Evolutionary conservation across 176 grass and related monocot genomes (phyloP).

Genomic region (Aechmea fasciata): DNA sequence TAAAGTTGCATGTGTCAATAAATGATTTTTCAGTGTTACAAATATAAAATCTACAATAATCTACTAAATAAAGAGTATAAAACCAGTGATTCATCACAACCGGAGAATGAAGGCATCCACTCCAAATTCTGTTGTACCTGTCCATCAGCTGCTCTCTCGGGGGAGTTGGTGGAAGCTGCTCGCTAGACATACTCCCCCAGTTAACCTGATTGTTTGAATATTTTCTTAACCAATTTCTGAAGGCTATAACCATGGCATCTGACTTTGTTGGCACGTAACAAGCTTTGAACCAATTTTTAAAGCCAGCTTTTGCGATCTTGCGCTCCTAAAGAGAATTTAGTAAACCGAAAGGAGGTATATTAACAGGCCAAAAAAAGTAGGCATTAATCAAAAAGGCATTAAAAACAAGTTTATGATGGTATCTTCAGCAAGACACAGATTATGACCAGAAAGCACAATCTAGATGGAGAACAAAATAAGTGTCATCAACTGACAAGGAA

Average conservation of each 20-base stretch:
- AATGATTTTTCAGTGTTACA: too few relatives aligned
- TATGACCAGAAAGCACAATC: background rate
- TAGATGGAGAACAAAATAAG: too few relatives aligned
- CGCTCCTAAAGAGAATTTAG: slow-evolving; percentile 40
- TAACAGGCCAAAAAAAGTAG: background rate
- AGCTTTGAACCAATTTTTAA: slow-evolving; percentile 51
- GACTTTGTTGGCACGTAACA: slow-evolving; percentile 79
- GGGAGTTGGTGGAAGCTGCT: slow-evolving; percentile 47
- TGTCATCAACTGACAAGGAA: too few relatives aligned
- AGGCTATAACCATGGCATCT: slow-evolving; percentile 63
- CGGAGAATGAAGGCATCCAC: background rate
- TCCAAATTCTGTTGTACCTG: slow-evolving; percentile 28
- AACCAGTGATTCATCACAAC: background rate
- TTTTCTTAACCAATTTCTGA: slow-evolving; percentile 84
- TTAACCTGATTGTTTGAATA: slow-evolving; percentile 46
- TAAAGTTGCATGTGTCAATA: too few relatives aligned
- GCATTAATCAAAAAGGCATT: background rate
- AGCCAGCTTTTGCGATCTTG: slow-evolving; percentile 34
- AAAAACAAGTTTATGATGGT: background rate
- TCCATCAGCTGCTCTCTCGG: slow-evolving; percentile 64
- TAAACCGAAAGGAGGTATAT: background rate
- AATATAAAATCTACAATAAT: too few relatives aligned
- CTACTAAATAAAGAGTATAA: too few relatives aligned
- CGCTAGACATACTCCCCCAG: slow-evolving; percentile 29
- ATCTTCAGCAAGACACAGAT: background rate